These are phyloP conservation scores for Farysia itapuensis DNA, from an alignment of 1,284 basidiomycete genomes.

Conservation along the genomic window DNA sequence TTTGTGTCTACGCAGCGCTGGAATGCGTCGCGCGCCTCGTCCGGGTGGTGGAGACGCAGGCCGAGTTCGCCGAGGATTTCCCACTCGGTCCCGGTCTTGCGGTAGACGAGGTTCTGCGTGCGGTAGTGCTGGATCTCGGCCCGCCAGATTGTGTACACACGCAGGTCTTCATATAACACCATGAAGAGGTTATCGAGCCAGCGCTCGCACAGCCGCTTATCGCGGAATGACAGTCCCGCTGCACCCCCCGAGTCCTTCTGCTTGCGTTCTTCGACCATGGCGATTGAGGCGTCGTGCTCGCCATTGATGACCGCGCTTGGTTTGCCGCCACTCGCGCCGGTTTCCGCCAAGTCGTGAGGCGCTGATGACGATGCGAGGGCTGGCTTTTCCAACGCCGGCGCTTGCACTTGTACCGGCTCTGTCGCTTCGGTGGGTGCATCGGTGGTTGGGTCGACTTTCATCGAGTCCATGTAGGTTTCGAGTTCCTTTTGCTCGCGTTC, in stretches of 20 bases:
- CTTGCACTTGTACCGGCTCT: slow-evolving; percentile 26
- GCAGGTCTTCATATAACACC: slow-evolving; percentile 96
- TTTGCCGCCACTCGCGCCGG: slow-evolving; percentile 1
- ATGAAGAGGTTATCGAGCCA: slow-evolving; percentile 99
- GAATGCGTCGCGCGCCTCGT: slow-evolving; percentile 96
- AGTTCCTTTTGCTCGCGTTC: slow-evolving; percentile 63
- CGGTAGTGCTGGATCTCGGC: slow-evolving; percentile 99
- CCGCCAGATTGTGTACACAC: slow-evolving; percentile 99
- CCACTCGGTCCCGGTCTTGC: slow-evolving; percentile 96
- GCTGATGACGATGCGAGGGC: slow-evolving; percentile 56
- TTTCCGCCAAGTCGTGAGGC: slow-evolving; percentile 5
- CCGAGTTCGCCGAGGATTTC: slow-evolving; percentile 97
- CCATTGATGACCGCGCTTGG: slow-evolving; percentile 22
- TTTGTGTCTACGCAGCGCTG: slow-evolving; percentile 86
- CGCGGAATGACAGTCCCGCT: slow-evolving; percentile 83
- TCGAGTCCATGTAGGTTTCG: slow-evolving; percentile 54
- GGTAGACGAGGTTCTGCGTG: slow-evolving; percentile 91
- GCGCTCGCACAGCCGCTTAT: slow-evolving; percentile 92
- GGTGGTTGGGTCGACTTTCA: slow-evolving; percentile 24
- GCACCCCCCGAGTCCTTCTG: slow-evolving; percentile 32
- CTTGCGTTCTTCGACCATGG: slow-evolving; percentile 28
- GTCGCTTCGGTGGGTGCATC: background rate
- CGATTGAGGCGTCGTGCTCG: slow-evolving; percentile 36
- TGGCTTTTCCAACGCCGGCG: slow-evolving; percentile 61
- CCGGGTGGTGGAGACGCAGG: slow-evolving; percentile 86